Evolutionary conservation across 257 asterid species (phyloP).

Genomic region (Cruciata laevipes): DNA sequence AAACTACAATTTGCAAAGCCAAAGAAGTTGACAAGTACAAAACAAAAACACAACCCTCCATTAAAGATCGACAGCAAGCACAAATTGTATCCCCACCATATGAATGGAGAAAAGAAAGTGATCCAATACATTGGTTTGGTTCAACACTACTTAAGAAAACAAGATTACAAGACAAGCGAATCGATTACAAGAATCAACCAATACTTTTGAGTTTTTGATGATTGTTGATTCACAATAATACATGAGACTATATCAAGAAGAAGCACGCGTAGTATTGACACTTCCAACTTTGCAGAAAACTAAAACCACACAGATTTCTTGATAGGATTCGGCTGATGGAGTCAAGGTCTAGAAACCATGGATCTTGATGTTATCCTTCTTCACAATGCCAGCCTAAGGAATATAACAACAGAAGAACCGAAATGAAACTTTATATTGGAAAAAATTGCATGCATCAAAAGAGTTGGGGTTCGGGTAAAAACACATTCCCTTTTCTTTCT

Average conservation of each 20-base stretch:
- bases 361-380: slow-evolving; percentile 73
- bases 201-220: background rate
- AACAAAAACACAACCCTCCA: background rate
- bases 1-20: background rate
- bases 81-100: background rate
- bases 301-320: background rate
- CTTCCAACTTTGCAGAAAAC: slow-evolving; percentile 2
- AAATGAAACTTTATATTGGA: background rate
- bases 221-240: background rate
- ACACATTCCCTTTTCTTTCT: too few relatives aligned
- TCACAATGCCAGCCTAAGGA: slow-evolving; percentile 65
- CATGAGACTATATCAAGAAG: slow-evolving; percentile 12
- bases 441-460: too few relatives aligned
- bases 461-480: too few relatives aligned
- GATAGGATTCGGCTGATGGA: slow-evolving; percentile 12
- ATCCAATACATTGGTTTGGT: slow-evolving; percentile 1
- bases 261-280: background rate
- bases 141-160: background rate
- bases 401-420: background rate
- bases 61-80: background rate
- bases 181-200: slow-evolving; percentile 7
- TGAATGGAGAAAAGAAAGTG: background rate
- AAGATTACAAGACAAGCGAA: background rate
- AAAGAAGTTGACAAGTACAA: background rate
- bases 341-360: slow-evolving; percentile 53